Percentiles rank a stretch among this genome's conserved stretches.
Conservation (phyloP, 1,139 yeast species). For the Lodderomyces elongisporus region DNA sequence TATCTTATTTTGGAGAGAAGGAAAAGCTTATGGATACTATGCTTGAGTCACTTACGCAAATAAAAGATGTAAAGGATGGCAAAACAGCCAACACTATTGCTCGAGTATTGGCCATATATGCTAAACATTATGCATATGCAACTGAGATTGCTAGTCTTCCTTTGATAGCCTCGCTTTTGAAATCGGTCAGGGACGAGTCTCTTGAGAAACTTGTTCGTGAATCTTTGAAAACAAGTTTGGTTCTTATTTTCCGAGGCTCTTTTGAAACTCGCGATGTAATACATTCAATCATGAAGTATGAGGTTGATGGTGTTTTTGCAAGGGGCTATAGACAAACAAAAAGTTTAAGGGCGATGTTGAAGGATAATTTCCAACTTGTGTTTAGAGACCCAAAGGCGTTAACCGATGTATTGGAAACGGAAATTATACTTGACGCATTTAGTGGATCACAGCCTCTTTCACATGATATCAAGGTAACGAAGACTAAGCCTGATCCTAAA, state of each 20-base stretch:
- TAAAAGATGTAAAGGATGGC: slow-evolving; percentile 25
- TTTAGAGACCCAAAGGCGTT: slow-evolving; percentile 56
- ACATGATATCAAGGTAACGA: slow-evolving; percentile 10
- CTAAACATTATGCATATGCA: slow-evolving; percentile 41
- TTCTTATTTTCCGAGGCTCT: slow-evolving; percentile 58
- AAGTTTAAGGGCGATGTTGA: slow-evolving; percentile 50
- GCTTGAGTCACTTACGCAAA: slow-evolving; percentile 20
- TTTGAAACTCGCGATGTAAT: slow-evolving; percentile 59
- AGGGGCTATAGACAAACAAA: slow-evolving; percentile 21
- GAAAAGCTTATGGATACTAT: slow-evolving; percentile 2
- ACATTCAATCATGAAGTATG: slow-evolving; percentile 44
- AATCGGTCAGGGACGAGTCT: slow-evolving; percentile 5
- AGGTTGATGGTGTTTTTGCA: slow-evolving; percentile 36
- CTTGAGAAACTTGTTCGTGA: slow-evolving; percentile 9
- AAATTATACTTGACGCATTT: slow-evolving; percentile 46
- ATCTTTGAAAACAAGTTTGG: slow-evolving; percentile 16
- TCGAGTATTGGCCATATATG: slow-evolving; percentile 42
- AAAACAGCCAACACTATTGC: slow-evolving; percentile 12
- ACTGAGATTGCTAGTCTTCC: slow-evolving; percentile 40
- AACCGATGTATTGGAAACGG: slow-evolving; percentile 47
- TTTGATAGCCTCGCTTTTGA: slow-evolving; percentile 19
- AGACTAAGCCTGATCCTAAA: slow-evolving; percentile 5
- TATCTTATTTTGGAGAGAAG: slow-evolving; percentile 8
- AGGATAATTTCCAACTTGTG: slow-evolving; percentile 52
- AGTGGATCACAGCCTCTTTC: slow-evolving; percentile 17